Percentiles rank a stretch among this genome's conserved stretches.
Evolutionary conservation across 179 eudicot genomes (phyloP).

Genomic region (Amaranthus tricolor): DNA sequence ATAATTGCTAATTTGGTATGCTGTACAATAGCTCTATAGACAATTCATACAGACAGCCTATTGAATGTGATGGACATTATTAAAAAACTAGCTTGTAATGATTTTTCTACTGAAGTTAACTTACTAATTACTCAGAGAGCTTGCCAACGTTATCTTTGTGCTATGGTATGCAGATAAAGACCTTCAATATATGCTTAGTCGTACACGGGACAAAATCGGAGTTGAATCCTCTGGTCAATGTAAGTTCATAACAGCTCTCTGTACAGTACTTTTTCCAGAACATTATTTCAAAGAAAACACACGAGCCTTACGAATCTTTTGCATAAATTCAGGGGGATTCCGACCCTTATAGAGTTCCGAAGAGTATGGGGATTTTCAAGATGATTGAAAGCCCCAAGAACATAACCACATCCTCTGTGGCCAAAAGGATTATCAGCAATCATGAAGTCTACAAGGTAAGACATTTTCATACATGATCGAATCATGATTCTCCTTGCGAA

Average conservation of each 20-base stretch:
- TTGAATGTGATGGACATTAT: background rate
- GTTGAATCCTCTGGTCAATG: slow-evolving; percentile 49
- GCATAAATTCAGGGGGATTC: slow-evolving; percentile 44
- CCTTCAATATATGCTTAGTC: slow-evolving; percentile 87
- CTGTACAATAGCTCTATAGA: background rate
- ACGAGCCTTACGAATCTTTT: background rate
- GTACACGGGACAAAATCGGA: slow-evolving; percentile 88
- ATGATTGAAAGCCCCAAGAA: slow-evolving; percentile 70
- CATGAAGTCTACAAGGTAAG: slow-evolving; percentile 73
- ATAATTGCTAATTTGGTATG: background rate
- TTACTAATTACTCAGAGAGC: background rate
- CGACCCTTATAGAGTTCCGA: slow-evolving; percentile 79
- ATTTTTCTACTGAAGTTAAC: background rate
- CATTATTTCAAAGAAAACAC: background rate
- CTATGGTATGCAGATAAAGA: slow-evolving; percentile 51
- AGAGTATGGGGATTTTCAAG: slow-evolving; percentile 74
- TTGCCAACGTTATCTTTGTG: slow-evolving; percentile 5
- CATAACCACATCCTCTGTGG: slow-evolving; percentile 74
- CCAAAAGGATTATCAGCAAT: slow-evolving; percentile 69
- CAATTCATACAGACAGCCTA: background rate
- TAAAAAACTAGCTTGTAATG: background rate
- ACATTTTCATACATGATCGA: background rate
- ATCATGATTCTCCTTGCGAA: too few relatives aligned
- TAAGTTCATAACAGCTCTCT: slow-evolving; percentile 34
- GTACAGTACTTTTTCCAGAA: background rate